Evolutionary conservation across 176 grass and related monocot genomes (phyloP), one percentile per base, ranked within the genome.

Genomic region (Zoysia pacifica): DNA sequence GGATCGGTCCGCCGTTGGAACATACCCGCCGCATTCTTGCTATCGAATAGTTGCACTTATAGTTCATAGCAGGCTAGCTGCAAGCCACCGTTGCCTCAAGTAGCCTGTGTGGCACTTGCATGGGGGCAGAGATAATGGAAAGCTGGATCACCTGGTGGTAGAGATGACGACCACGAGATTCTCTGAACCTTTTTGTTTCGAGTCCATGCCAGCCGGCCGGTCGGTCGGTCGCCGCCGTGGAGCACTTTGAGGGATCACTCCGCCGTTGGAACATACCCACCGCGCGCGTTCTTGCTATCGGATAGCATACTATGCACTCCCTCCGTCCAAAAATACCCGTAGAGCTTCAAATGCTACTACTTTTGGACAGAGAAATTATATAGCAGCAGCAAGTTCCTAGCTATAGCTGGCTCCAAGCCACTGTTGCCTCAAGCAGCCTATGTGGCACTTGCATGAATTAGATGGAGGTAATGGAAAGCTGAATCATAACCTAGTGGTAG

Each of bases 251-350:
- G 28, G 28, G 82, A 62, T 62, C 3, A 20, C 56, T 49, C 48
- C 69, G 48, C 62, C 67, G 51, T 72, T 70, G 74, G 59, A 73
- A 73, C 16, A 53, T 72, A 82, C 66, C 67, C 59, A 58, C 85
- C 74, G 51, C 28, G 28, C 28, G 28, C 63, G 77, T 53, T 67
- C 47, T 44, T 13, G 15, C 16, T 55, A 16, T 54, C 13, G 4
- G 51, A 54, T 54, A 54, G 51, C 60, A 28, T 28, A 28, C 28
- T 28, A 28, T 50, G 28, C 18, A 14, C 46, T 40, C 28, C 28
- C 28, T 28, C 28, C 28, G 28, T 28, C 28, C 28, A 28, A 28
- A 28, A 28, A 28, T 28, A 28, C 28, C 28, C 28, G 28, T 28
- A 28, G 28, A 28, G 28, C 28, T 28, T 28, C 28, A 28, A 28